Evolutionary conservation across 2,329 filamentous ascomycete species (phyloP).

Genomic region (Penicillium corylophilum): DNA sequence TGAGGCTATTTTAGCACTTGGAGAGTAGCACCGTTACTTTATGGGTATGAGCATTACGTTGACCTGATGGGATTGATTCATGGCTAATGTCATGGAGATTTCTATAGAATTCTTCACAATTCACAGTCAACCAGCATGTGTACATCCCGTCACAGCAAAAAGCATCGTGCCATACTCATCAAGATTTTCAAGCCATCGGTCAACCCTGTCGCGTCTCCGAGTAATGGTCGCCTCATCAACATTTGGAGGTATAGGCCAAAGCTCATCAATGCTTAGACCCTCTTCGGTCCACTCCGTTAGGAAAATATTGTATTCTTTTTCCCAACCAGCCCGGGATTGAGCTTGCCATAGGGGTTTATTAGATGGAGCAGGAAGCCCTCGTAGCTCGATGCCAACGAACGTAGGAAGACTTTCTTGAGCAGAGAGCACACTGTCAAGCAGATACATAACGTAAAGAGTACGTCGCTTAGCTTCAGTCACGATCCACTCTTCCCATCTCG

Average conservation of each 20-base stretch:
- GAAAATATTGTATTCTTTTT: slow-evolving; percentile 43
- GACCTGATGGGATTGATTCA: not conserved
- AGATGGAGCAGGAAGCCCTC: slow-evolving; percentile 45
- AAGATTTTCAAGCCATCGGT: slow-evolving; percentile 51
- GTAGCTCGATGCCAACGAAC: slow-evolving; percentile 52
- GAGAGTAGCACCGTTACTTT: not conserved
- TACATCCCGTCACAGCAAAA: slow-evolving; percentile 50
- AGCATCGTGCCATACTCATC: slow-evolving; percentile 57
- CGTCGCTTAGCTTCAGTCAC: slow-evolving; percentile 53
- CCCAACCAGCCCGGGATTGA: slow-evolving; percentile 41
- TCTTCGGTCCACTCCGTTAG: slow-evolving; percentile 44
- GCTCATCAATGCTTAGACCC: slow-evolving; percentile 49
- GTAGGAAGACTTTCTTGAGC: slow-evolving; percentile 47
- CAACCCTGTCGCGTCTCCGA: slow-evolving; percentile 41
- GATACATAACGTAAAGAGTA: slow-evolving; percentile 53
- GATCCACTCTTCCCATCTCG: slow-evolving; percentile 55
- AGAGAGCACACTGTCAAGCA: slow-evolving; percentile 53
- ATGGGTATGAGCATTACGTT: not conserved
- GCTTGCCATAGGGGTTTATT: slow-evolving; percentile 47
- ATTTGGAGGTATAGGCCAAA: slow-evolving; percentile 47
- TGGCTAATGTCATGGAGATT: too few species aligned
- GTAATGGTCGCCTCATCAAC: slow-evolving; percentile 29
- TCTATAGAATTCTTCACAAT: not conserved
- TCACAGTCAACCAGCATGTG: slow-evolving; percentile 35
- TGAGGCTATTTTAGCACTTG: slow-evolving; percentile 6